Conservation (phyloP, 768 basidiomycete genomes). For the Polyporus arcularius region DNA sequence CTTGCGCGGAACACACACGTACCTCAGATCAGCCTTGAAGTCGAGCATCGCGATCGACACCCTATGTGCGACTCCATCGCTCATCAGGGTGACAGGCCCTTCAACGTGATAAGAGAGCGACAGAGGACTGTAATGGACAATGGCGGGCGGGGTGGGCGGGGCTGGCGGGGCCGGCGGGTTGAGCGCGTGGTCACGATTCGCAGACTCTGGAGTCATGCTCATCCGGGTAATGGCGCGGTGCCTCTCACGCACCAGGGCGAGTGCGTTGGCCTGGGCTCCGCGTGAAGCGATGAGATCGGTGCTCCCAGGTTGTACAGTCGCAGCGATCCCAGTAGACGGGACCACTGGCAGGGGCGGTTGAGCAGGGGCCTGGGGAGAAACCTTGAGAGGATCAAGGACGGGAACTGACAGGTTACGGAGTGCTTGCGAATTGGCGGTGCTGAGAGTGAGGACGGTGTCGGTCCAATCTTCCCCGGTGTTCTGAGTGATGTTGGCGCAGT, state of each 20-base stretch:
- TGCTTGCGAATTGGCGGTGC: constrained; percentile 48
- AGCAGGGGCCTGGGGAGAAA: neutral
- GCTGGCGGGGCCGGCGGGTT: neutral
- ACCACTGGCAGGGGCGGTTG: neutral
- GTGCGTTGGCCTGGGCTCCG: no score
- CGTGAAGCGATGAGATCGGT: no score
- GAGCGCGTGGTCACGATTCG: no score
- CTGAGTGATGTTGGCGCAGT: constrained; percentile 55
- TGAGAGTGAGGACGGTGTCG: constrained; percentile 50
- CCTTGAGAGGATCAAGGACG: neutral
- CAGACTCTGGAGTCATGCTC: neutral
- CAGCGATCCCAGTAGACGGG: no score
- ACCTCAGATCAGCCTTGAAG: constrained; percentile 46
- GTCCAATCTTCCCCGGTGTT: constrained; percentile 65
- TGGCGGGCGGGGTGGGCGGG: no score
- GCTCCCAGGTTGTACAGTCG: no score
- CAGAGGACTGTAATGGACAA: constrained; percentile 46
- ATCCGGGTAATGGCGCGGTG: neutral
- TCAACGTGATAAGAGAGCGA: constrained; percentile 53
- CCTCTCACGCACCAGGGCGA: neutral
- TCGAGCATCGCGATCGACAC: constrained; percentile 53
- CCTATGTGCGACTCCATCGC: constrained; percentile 55
- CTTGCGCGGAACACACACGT: constrained; percentile 51
- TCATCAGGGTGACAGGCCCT: constrained; percentile 51
- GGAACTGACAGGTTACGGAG: constrained; percentile 22